These are phyloP conservation scores for Salvia splendens DNA, from an alignment of 257 asterid species.

Conservation along the genomic window DNA sequence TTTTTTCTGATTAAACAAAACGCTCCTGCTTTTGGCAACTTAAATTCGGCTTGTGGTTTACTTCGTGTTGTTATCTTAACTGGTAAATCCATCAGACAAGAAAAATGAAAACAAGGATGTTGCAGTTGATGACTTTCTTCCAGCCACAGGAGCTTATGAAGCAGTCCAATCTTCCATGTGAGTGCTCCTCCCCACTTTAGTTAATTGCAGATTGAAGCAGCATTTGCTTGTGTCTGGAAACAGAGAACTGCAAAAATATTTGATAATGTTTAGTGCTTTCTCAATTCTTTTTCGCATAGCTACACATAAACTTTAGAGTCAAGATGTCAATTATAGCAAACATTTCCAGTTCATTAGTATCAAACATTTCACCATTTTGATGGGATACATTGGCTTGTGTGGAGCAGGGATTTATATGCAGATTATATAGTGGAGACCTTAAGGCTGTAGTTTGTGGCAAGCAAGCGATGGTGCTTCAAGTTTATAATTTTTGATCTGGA, in stretches of 20 bases:
- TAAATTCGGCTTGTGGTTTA: not conserved
- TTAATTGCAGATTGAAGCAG: not conserved
- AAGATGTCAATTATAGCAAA: not conserved
- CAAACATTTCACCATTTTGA: not conserved
- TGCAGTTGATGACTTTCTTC: constrained; percentile 77
- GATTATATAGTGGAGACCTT: constrained; percentile 80
- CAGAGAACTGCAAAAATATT: no score
- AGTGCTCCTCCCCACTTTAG: constrained; percentile 37
- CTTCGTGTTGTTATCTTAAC: constrained; percentile 41
- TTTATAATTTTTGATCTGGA: constrained; percentile 27
- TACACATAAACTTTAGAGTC: not conserved
- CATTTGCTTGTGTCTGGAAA: not conserved
- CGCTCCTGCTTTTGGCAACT: not conserved
- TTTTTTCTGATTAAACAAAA: not conserved
- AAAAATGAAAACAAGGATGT: constrained; percentile 96
- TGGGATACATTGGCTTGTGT: not conserved
- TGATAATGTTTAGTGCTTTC: constrained; percentile 4
- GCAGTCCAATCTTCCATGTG: constrained; percentile 85
- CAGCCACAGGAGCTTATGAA: constrained; percentile 66
- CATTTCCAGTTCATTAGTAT: no score
- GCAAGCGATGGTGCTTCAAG: constrained; percentile 20
- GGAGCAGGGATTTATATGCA: constrained; percentile 72
- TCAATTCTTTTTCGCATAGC: not conserved
- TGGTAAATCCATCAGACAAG: constrained; percentile 55
- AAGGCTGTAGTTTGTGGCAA: constrained; percentile 57